Base-by-base conservation (phyloP, 352 stramenopile genomes). In the Hyaloperonospora arabidopsidis region DNA sequence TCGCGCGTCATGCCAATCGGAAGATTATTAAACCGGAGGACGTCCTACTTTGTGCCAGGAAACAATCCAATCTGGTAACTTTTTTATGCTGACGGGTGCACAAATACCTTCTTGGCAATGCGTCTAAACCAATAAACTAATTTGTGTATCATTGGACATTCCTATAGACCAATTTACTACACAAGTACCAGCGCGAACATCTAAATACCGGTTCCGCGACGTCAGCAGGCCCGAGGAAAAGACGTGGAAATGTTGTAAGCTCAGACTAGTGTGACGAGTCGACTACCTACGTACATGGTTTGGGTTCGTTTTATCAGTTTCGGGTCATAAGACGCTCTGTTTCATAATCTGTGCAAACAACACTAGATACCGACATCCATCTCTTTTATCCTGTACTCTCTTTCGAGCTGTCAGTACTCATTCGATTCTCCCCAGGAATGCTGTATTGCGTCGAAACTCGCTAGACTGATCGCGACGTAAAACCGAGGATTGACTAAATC, bases 11-110 rank as follows among this genome's bases (percentile, higher is more conserved):
- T 50, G 76, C 73, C 12, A 86, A 80, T 34, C 73, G 74, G 28
- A 87, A 87, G 53, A 69, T 83, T 25, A 86, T 89, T 48, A 89
- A 89, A 38, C 49, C 71, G 1, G 79, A 89, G 49, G 79, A 89
- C 52, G 75, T 89, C 36, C 54, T 73, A 29, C 67, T 89, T 17
- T 76, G 76, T 40, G 71, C 79, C 18, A 57, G 79, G n/a, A 87
- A 86, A 59, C 71, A 81, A n/a, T 56, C 75, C 1, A 64, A 50
- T 43, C 56, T 86, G 67, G 79, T 87, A 45, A 35, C n/a, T 38
- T 15, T 19, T 11, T 12, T 6, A 5, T 49, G 22, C 17, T 3
- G 4, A 15, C 4, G 2, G 34, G 2, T 39, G 34, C 34, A 17
- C 34, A 15, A 15, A 14, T 10, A 15, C 34, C 34, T 15, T 39